These are phyloP conservation scores for Solanum arcanum DNA, from an alignment of 257 asterid species.

Conservation along the genomic window DNA sequence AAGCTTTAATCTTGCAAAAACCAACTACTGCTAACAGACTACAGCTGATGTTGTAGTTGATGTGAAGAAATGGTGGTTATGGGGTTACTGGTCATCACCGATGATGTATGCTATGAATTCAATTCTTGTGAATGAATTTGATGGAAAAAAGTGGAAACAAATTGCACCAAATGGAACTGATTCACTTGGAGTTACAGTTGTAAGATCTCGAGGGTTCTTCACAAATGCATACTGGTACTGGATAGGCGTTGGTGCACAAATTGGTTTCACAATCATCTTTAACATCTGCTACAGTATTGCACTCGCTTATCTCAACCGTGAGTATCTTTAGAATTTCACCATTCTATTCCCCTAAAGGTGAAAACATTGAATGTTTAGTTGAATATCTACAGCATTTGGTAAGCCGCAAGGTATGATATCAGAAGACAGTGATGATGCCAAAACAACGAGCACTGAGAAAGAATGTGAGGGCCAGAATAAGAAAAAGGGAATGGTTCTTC, in stretches of 20 bases:
- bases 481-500: conserved; percentile 35
- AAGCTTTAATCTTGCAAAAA: background rate
- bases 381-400: background rate
- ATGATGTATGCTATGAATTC: background rate
- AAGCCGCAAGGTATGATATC: background rate
- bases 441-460: background rate
- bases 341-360: background rate
- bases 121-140: background rate
- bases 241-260: conserved; percentile 39
- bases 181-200: conserved; percentile 22
- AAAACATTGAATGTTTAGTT: background rate
- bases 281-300: conserved; percentile 21
- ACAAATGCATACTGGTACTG: conserved; percentile 55
- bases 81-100: background rate
- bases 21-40: no score
- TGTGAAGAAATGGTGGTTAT: background rate
- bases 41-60: background rate
- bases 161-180: conserved; percentile 15
- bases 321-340: conserved; percentile 6
- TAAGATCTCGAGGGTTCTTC: conserved; percentile 36
- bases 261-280: conserved; percentile 27
- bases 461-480: background rate
- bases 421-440: background rate
- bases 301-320: conserved; percentile 33
- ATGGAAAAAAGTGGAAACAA: background rate